These are phyloP conservation scores for Claviceps cyperi DNA, from an alignment of 2,329 filamentous ascomycete species.

Conservation along the genomic window DNA sequence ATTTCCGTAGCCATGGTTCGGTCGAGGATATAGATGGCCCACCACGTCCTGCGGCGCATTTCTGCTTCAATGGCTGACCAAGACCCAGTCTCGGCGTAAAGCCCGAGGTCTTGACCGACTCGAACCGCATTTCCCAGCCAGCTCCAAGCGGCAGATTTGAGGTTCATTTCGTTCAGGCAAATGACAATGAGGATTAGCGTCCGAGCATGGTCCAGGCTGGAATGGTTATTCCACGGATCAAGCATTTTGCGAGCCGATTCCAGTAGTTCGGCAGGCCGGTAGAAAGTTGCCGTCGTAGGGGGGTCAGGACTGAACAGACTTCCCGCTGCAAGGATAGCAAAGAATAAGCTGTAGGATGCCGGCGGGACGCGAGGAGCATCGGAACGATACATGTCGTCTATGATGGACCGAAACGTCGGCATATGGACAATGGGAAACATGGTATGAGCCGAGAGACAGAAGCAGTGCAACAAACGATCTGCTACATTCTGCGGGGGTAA, in stretches of 20 bases:
- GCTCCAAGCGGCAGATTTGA: constrained; percentile 71
- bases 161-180: constrained; percentile 73
- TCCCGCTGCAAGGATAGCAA: constrained; percentile 70
- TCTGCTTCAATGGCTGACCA: constrained; percentile 68
- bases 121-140: constrained; percentile 73
- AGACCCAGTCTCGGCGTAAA: constrained; percentile 61
- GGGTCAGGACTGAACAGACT: constrained; percentile 51
- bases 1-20: constrained; percentile 67
- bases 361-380: constrained; percentile 42
- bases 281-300: constrained; percentile 36
- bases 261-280: constrained; percentile 47
- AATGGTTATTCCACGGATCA: constrained; percentile 70
- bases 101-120: constrained; percentile 68
- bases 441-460: constrained; percentile 62
- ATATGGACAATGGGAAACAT: constrained; percentile 80
- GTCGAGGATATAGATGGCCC: constrained; percentile 84
- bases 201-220: constrained; percentile 61
- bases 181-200: constrained; percentile 59
- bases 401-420: constrained; percentile 63
- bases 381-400: constrained; percentile 63
- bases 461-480: constrained; percentile 61
- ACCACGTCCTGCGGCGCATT: constrained; percentile 82
- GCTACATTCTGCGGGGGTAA: constrained; percentile 57
- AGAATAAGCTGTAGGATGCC: constrained; percentile 69
- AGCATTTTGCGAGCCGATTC: constrained; percentile 55